Base-by-base conservation (phyloP, 352 stramenopile species). In the Phytophthora gonapodyides region DNA sequence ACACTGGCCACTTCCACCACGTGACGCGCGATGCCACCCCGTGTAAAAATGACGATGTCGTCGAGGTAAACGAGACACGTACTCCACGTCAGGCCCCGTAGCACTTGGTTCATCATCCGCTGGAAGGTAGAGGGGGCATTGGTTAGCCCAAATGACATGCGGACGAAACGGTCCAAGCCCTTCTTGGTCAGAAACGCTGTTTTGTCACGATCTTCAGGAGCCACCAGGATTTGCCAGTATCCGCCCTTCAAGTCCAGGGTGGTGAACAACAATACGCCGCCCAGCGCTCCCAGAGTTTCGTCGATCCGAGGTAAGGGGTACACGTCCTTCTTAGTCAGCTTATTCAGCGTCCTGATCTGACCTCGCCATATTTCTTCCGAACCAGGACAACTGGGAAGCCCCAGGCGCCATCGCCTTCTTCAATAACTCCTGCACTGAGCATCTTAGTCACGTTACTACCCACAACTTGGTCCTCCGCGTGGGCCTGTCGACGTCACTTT, bases 1-100 rank as follows among this genome's bases (percentile, higher is more conserved):
- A 75, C 67, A 2, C 9, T 36, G 0, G 57, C 58, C 8, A 75
- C 13, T 5, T 68, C 46, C 2, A 71, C 53, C 6, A 65, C 6
- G 34, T 75, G 67, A 1, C 30, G n/a, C 30, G n/a, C n/a, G n/a
- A n/a, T n/a, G n/a, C n/a, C n/a, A n/a, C n/a, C n/a, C n/a, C n/a
- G n/a, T n/a, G n/a, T 61, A 47, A 3, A 67, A 30, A 1, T 40
- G 15, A 69, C 24, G 41, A 74, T 58, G 33, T 74, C 66, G n/a
- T 74, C 61, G 0, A 75, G 15, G n/a, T 67, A 75, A 0, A 75
- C 67, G 2, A 75, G 12, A 24, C 57, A 70, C 13, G 50, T 67
- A 2, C 42, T 24, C 57, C 53, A 70, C 21, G 54, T 52, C 5
- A 73, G 12, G 2, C 57, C 48, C 1, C 61, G 52, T 12, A 75